These are phyloP conservation scores for Austroboletus eburneus DNA, from an alignment of 768 basidiomycete genomes.

Conservation along the genomic window DNA sequence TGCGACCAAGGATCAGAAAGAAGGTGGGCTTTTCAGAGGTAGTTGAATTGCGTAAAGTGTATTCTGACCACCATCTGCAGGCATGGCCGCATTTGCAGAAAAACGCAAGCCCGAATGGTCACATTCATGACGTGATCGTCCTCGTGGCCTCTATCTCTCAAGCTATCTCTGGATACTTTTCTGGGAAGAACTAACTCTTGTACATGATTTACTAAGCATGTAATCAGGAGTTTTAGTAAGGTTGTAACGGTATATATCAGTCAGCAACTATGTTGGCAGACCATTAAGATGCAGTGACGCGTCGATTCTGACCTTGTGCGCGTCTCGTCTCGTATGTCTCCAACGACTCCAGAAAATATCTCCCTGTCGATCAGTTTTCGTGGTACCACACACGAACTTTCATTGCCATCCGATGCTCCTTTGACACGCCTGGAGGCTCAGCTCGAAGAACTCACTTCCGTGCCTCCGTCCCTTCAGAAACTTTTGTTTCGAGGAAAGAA, in stretches of 20 bases:
- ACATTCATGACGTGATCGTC: constrained; percentile 38
- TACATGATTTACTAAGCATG: no score
- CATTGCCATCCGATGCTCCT: constrained; percentile 46
- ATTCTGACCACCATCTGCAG: constrained; percentile 36
- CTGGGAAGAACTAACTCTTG: no score
- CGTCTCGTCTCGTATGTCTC: constrained; percentile 4
- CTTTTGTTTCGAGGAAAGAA: constrained; percentile 70
- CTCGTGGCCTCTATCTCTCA: no score
- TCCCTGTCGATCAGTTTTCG: constrained; percentile 40
- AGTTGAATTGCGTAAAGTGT: background rate
- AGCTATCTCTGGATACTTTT: no score
- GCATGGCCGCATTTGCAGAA: constrained; percentile 92
- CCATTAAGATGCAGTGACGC: background rate
- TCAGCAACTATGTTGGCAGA: no score
- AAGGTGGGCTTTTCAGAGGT: constrained; percentile 51
- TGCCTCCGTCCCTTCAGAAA: constrained; percentile 66
- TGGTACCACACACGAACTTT: constrained; percentile 45
- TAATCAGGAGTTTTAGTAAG: no score
- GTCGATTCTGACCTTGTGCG: background rate
- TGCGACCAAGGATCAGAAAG: constrained; percentile 93
- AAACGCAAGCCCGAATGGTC: constrained; percentile 88
- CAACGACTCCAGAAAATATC: constrained; percentile 7
- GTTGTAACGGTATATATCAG: no score
- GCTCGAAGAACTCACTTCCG: constrained; percentile 60
- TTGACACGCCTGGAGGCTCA: constrained; percentile 46